Conservation (phyloP, 2,329 filamentous ascomycete genomes). For the Sclerotiophoma versabilis region DNA sequence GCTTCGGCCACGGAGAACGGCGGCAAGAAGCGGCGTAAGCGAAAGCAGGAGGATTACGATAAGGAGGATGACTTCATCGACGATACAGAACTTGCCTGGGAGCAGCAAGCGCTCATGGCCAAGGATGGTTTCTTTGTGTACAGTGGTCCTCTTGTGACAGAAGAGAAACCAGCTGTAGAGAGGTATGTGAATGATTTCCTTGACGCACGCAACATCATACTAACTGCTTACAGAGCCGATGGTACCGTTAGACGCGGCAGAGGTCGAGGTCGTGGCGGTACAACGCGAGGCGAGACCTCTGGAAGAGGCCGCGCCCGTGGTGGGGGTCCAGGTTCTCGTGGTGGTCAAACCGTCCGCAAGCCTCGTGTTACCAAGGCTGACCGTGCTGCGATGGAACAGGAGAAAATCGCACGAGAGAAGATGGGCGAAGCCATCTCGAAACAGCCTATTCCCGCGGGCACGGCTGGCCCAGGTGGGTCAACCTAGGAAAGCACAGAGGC, state of each 20-base stretch:
- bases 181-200: conserved; percentile 55
- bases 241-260: conserved; percentile 74
- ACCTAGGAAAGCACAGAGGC: not conserved
- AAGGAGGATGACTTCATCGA: conserved; percentile 77
- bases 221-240: conserved; percentile 65
- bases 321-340: conserved; percentile 73
- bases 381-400: conserved; percentile 78
- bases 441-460: conserved; percentile 28
- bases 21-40: conserved; percentile 81
- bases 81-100: conserved; percentile 93
- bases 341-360: conserved; percentile 77
- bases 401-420: conserved; percentile 77
- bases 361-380: conserved; percentile 87
- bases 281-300: conserved; percentile 51
- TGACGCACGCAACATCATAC: conserved; percentile 23
- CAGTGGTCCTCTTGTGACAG: conserved; percentile 86
- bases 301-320: conserved; percentile 56
- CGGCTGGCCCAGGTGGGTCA: conserved; percentile 21
- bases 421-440: conserved; percentile 47
- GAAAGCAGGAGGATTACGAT: conserved; percentile 71
- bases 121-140: conserved; percentile 99
- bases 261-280: conserved; percentile 62
- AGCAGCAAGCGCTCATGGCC: conserved; percentile 91
- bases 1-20: conserved; percentile 54
- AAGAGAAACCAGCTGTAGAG: conserved; percentile 76